Evolutionary conservation across 176 grass and related monocot genomes (phyloP), one percentile per base, ranked within the genome.

Genomic region (Eleusine indica): DNA sequence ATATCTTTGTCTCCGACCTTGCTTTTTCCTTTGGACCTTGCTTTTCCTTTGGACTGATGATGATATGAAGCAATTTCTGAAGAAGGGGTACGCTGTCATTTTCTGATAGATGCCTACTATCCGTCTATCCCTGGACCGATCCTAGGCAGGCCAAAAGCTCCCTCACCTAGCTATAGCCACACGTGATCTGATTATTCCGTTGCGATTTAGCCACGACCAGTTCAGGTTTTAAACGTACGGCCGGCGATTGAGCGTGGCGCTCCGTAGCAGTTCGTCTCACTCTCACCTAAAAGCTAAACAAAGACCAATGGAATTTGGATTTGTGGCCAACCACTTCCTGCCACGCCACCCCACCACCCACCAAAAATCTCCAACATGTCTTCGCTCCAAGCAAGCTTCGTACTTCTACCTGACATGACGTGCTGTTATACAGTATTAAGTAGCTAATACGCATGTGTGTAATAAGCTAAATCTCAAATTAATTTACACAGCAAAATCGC

Each of bases 241-340:
- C 21, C 6, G 19, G 57, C 57, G 57, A 60, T 22, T n/a, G 56
- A 60, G 56, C 56, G 21, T 19, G 44, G 44, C 44, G 44, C 13
- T 16, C 15, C 14, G 57, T 60, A 12, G 57, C 57, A 22, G 57
- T 60, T 60, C 57, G 57, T 21, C 57, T 60, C 57, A 60, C 57
- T 21, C 57, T 60, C 57, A 60, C 57, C 57, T 60, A 60, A 60
- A 57, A 57, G 54, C 18, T 57, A 66, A 7, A 29, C 5, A 63
- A 41, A 43, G 70, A 66, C 53, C 51, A 70, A 71, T 64, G 1
- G 30, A 37, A 30, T 68, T 67, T 66, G 47, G 4, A 15, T 37
- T 70, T 66, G 25, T 49, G 35, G 25, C 77, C 48, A 87, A 87
- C 47, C 77, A 83, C 37, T 73, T 83, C 74, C 80, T 79, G 43